A percentile compares a stretch with the other conserved stretches of the same genome.
These are phyloP conservation scores for Aspergillus bridgeri DNA, from an alignment of 495 filamentous ascomycete species.

Conservation along the genomic window DNA sequence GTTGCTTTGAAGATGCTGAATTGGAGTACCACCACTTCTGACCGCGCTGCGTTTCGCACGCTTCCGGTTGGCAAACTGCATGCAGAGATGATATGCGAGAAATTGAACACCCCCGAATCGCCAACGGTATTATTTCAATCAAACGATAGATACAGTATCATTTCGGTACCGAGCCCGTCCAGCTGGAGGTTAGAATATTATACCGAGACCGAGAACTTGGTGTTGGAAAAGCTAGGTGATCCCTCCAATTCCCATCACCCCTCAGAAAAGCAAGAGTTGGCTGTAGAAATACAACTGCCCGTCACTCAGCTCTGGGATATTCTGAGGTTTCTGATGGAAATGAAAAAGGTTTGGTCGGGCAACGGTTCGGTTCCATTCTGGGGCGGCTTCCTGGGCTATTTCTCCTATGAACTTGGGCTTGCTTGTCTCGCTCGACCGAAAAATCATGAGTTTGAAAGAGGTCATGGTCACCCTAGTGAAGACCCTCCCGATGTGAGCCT, in stretches of 20 bases:
- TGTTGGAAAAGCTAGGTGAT: conserved; percentile 20
- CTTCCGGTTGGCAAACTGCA: conserved; percentile 19
- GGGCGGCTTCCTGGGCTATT: conserved; percentile 86
- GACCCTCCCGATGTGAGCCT: conserved; percentile 70
- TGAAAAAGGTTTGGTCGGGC: conserved; percentile 42
- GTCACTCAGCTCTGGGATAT: conserved; percentile 42
- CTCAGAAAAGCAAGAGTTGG: neutral
- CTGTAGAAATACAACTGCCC: conserved; percentile 21
- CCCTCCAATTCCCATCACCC: neutral
- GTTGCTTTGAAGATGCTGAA: conserved; percentile 34
- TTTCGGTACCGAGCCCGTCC: conserved; percentile 38
- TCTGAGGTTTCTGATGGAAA: conserved; percentile 52
- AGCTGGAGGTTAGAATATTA: conserved; percentile 45
- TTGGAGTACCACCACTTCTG: conserved; percentile 34
- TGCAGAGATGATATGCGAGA: conserved; percentile 35
- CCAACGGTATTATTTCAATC: conserved; percentile 43
- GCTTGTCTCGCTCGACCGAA: conserved; percentile 38
- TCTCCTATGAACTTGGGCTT: conserved; percentile 84
- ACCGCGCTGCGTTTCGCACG: conserved; percentile 25
- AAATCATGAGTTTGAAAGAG: conserved; percentile 8
- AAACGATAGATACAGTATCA: conserved; percentile 38
- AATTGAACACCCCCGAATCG: conserved; percentile 34
- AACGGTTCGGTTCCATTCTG: conserved; percentile 61
- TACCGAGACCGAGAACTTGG: conserved; percentile 22
- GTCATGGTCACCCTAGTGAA: conserved; percentile 22